Evolutionary conservation across 352 stramenopile species (phyloP).

Genomic region (Pythium phragmiticola): DNA sequence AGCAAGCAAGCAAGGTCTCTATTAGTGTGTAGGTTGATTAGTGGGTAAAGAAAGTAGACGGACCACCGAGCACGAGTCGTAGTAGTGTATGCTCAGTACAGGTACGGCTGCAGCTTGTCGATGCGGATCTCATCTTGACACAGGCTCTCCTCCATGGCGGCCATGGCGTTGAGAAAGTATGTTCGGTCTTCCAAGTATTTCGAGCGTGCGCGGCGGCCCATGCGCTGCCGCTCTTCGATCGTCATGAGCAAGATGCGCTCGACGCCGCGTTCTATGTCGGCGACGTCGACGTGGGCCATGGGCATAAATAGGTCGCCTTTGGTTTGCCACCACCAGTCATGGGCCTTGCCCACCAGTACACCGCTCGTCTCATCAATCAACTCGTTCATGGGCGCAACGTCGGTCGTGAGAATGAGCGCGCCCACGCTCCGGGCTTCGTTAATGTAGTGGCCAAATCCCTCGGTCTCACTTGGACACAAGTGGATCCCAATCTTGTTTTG

Average conservation of each 20-base stretch:
- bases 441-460: constrained; percentile 86
- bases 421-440: constrained; percentile 78
- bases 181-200: constrained; percentile 77
- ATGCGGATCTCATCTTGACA: constrained; percentile 80
- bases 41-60: background rate
- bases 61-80: background rate
- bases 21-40: background rate
- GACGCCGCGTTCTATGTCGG: constrained; percentile 63
- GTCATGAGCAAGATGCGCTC: constrained; percentile 71
- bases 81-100: constrained; percentile 42
- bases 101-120: constrained; percentile 70
- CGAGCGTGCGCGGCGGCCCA: constrained; percentile 62
- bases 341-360: constrained; percentile 56
- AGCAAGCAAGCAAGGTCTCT: no score
- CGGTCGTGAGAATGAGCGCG: constrained; percentile 70
- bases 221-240: constrained; percentile 69
- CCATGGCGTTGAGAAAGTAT: constrained; percentile 83
- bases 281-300: constrained; percentile 55
- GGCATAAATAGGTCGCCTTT: constrained; percentile 86
- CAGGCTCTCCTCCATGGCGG: constrained; percentile 69
- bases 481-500: constrained; percentile 80
- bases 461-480: constrained; percentile 70
- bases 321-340: constrained; percentile 79
- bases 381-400: constrained; percentile 86
- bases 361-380: constrained; percentile 70